These are phyloP conservation scores for Chrysosporium keratinophilum DNA, from an alignment of 2,329 filamentous ascomycete species.

Conservation along the genomic window DNA sequence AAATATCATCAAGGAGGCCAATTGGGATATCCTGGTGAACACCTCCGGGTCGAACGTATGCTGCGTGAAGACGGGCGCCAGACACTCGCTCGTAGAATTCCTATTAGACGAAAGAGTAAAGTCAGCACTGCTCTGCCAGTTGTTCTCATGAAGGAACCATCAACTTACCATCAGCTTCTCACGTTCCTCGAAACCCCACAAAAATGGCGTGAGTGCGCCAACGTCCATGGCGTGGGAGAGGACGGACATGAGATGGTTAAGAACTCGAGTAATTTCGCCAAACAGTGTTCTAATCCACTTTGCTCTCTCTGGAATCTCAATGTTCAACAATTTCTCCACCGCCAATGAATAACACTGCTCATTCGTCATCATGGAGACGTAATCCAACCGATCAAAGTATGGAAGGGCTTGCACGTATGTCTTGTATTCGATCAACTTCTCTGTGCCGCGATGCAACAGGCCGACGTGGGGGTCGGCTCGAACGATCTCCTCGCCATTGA, in stretches of 20 bases:
- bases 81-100: conserved; percentile 99
- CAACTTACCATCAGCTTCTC: conserved; percentile 92
- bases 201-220: conserved; percentile 90
- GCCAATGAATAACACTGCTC: conserved; percentile 94
- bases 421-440: conserved; percentile 99
- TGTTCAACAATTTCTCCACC: conserved; percentile 94
- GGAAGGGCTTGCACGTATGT: conserved; percentile 96
- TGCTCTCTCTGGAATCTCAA: conserved; percentile 88
- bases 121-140: not conserved
- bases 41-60: conserved; percentile 92
- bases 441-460: conserved; percentile 87
- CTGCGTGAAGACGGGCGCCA: conserved; percentile 90
- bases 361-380: conserved; percentile 99
- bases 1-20: conserved; percentile 94
- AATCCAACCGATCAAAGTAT: conserved; percentile 97
- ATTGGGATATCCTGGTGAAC: conserved; percentile 91
- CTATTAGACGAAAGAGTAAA: conserved; percentile 38
- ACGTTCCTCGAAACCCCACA: conserved; percentile 99
- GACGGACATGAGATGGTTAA: conserved; percentile 98
- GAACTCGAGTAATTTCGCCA: conserved; percentile 80
- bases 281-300: conserved; percentile 97
- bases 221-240: conserved; percentile 98
- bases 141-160: conserved; percentile 9
- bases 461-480: conserved; percentile 95
- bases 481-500: conserved; percentile 95